Percentiles rank a stretch among this genome's conserved stretches.
Conservation (phyloP, 148 eudicot species). For the Rhododendron ovatum region DNA sequence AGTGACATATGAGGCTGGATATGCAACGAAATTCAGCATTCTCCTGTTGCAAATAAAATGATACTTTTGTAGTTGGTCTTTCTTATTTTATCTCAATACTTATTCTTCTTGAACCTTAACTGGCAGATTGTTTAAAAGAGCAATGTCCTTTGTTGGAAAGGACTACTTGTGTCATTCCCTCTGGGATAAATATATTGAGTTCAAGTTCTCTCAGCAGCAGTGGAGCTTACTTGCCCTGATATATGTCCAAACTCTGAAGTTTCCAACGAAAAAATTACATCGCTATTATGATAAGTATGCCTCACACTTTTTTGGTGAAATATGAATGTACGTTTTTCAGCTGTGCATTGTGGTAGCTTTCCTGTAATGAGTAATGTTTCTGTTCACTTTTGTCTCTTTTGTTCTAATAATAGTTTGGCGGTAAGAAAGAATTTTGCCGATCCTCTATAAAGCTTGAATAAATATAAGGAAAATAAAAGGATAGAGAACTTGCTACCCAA, state of each 20-base stretch:
- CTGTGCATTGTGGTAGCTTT: not conserved
- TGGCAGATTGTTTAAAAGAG: conserved; percentile 75
- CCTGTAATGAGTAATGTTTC: conserved; percentile 2
- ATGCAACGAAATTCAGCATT: not conserved
- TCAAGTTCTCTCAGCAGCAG: conserved; percentile 74
- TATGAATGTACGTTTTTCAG: not conserved
- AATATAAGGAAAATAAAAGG: not conserved
- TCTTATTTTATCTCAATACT: not conserved
- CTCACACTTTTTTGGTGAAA: conserved; percentile 2
- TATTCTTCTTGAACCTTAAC: not conserved
- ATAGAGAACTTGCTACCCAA: not conserved
- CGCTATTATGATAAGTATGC: conserved; percentile 73
- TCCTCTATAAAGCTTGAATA: not conserved
- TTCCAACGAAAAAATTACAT: conserved; percentile 76
- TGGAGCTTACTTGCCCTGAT: conserved; percentile 72
- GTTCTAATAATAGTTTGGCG: not conserved
- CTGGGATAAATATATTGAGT: conserved; percentile 82
- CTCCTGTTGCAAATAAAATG: not conserved
- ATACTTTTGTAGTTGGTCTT: not conserved
- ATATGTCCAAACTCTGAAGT: conserved; percentile 54
- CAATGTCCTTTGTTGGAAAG: conserved; percentile 66
- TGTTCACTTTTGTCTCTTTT: not conserved
- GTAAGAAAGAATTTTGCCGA: not conserved
- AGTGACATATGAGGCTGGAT: not conserved
- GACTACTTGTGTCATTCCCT: conserved; percentile 71